These are phyloP conservation scores for Aspergillus neotritici DNA, from an alignment of 2,329 filamentous ascomycete species.

Conservation along the genomic window DNA sequence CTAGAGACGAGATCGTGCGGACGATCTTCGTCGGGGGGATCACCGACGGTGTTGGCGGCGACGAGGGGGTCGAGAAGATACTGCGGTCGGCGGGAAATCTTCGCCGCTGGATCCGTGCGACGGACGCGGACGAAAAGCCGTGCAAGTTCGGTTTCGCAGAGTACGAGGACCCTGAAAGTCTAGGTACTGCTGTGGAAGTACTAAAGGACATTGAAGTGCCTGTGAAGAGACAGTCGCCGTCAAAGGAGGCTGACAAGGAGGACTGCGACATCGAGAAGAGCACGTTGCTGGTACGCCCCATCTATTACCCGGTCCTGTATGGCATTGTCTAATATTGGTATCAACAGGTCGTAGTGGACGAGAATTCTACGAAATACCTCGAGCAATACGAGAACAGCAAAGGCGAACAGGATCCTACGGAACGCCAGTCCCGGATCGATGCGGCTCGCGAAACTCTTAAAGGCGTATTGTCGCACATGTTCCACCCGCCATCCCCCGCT, in stretches of 20 bases:
- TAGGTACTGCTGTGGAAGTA: conserved; percentile 78
- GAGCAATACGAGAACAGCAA: conserved; percentile 68
- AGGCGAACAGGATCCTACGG: conserved; percentile 57
- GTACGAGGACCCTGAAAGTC: conserved; percentile 84
- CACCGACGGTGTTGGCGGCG: conserved; percentile 68
- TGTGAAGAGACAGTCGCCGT: conserved; percentile 61
- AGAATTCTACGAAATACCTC: conserved; percentile 76
- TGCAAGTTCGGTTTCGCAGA: conserved; percentile 92
- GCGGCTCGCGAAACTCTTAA: conserved; percentile 63
- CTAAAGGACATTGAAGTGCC: conserved; percentile 78
- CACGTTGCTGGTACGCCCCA: conserved; percentile 55
- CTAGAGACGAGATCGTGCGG: conserved; percentile 80
- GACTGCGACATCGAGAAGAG: conserved; percentile 58
- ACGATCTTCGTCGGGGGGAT: conserved; percentile 89
- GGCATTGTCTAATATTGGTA: conserved; percentile 14
- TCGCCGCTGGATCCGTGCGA: conserved; percentile 76
- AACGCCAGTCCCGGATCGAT: conserved; percentile 63
- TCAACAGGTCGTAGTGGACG: conserved; percentile 63
- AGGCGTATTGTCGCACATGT: conserved; percentile 63
- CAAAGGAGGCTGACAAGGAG: conserved; percentile 39
- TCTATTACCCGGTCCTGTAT: background rate
- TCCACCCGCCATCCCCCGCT: conserved; percentile 56
- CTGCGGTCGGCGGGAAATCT: conserved; percentile 71
- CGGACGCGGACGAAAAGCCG: conserved; percentile 71
- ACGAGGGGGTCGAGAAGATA: conserved; percentile 73